Base-by-base conservation (phyloP, 331 rosid genomes). In the Malus hybrid region DNA sequence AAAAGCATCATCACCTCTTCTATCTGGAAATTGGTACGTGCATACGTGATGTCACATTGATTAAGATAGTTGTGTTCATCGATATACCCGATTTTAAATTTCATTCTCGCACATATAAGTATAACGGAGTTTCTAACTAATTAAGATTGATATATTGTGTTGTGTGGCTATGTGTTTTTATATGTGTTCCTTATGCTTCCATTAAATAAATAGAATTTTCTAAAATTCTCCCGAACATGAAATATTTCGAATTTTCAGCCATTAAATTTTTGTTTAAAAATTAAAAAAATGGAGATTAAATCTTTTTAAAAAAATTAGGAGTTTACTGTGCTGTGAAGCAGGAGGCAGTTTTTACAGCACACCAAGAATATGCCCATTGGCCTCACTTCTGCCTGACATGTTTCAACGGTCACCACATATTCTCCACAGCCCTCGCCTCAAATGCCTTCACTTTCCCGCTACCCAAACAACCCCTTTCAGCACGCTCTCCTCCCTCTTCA, bases 401-500 rank as follows among this genome's bases (percentile, higher is more conserved):
- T 78, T 81, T 58, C 87, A 66, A 64, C 80, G 66, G 36, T 68
- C 78, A 26, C 67, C 73, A 62, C 60, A 24, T 61, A 52, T 69
- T 44, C 66, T 68, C 20, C 55, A 72, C 33, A 36, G 10, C 75
- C 5, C n/a, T 71, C 73, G 67, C 63, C 56, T 68, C 84, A 78
- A 80, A 76, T 42, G 65, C 77, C 73, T 44, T 4, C 72, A 52
- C 34, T 16, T 88, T 81, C 81, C 71, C 66, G 55, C 75, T 50
- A 73, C 73, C 84, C 85, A 87, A 79, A 70, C 88, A 57, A 87
- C 82, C 68, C 69, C 77, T 11, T 69, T 78, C 73, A 76, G 66
- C 87, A 82, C 87, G 29, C 57, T 83, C 68, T 81, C 91, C 10
- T 82, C 82, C 34, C 82, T 89, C 66, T 72, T 89, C 61, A 46